Base-by-base conservation (phyloP, 331 rosid genomes). In the Quercus tomentella region DNA sequence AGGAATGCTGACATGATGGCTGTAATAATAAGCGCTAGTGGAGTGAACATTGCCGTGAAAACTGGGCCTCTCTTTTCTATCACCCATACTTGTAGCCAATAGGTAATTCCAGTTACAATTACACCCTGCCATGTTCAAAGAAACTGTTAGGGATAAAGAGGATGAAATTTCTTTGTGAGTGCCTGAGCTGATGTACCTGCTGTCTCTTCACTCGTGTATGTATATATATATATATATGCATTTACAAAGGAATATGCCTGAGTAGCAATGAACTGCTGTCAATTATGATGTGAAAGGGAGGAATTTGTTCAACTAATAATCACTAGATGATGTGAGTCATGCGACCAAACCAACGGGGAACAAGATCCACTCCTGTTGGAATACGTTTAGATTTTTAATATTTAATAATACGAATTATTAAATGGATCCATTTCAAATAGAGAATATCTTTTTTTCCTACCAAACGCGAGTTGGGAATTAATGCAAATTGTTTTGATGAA, bases 11-110 rank as follows among this genome's bases (percentile, higher is more conserved):
- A 93, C 51, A 88, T 14, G 70, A 93, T 76, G 18, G 96, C 99
- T 45, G 99, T 95, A 22, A 93, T 89, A 51, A 93, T 80, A 1
- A 95, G 91, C 12, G 98, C 89, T 2, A 95, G 79, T 49, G 99
- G 99, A 37, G 99, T 91, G 82, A 95, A 95, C 89, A 89, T 79
- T 54, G 99, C 88, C 9, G 93, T 91, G 82, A 95, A 95, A 72
- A 95, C 97, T 7, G 99, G 89, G 65, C 99, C 99, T 83, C 87
- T 91, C 35, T 77, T 86, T 88, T 95, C 96, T 76, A 95, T 92
- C 1, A 74, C 82, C 89, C 97, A 95, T 8, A 91, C 93, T 95
- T 92, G 99, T 4, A 95, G 80, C 99, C 99, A 95, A 70, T 95
- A 93, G n/a, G 97, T 87, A 45, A 93, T 87, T 28, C 88, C 99